A percentile compares a stretch with the other conserved stretches of the same genome.
Conservation (phyloP, 768 basidiomycete genomes). For the Austroboletus festivus region DNA sequence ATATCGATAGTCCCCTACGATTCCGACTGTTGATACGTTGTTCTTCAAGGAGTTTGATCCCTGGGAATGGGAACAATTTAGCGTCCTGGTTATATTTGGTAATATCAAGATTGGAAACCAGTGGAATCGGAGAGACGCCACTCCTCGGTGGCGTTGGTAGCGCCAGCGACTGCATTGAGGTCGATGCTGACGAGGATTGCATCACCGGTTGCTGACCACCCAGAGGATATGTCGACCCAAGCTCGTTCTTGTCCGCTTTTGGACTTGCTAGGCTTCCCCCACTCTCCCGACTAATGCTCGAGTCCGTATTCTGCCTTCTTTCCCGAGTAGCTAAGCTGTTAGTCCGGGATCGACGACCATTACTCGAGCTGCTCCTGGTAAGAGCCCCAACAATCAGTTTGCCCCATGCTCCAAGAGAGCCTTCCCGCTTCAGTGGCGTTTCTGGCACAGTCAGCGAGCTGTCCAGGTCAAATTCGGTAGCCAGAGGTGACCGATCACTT, state of each 20-base stretch:
- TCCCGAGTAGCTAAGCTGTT: slow-evolving; percentile 72
- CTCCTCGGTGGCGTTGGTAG: slow-evolving; percentile 53
- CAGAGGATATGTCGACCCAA: slow-evolving; percentile 37
- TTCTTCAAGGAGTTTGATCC: slow-evolving; percentile 75
- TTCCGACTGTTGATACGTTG: slow-evolving; percentile 54
- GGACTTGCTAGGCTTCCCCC: slow-evolving; percentile 65
- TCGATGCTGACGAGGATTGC: slow-evolving; percentile 68
- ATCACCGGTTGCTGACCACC: slow-evolving; percentile 49
- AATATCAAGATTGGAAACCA: slow-evolving; percentile 66
- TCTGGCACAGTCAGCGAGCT: slow-evolving; percentile 42
- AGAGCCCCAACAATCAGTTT: slow-evolving; percentile 64
- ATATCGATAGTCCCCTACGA: slow-evolving; percentile 48
- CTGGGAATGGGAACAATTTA: slow-evolving; percentile 90
- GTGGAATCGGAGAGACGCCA: slow-evolving; percentile 75
- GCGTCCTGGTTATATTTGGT: slow-evolving; percentile 61
- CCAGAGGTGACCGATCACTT: slow-evolving; percentile 55
- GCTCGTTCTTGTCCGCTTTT: slow-evolving; percentile 54
- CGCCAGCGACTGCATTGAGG: slow-evolving; percentile 56
- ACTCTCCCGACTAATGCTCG: slow-evolving; percentile 72
- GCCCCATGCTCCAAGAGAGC: slow-evolving; percentile 61
- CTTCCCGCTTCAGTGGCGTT: slow-evolving; percentile 57
- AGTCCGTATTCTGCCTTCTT: slow-evolving; percentile 66
- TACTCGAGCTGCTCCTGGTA: slow-evolving; percentile 59
- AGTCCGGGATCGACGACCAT: slow-evolving; percentile 73
- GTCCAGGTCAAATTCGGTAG: slow-evolving; percentile 49